A percentile compares a stretch with the other conserved stretches of the same genome.
These are phyloP conservation scores for Colletotrichum nymphaeae DNA, from an alignment of 2,329 filamentous ascomycete genomes.

Conservation along the genomic window DNA sequence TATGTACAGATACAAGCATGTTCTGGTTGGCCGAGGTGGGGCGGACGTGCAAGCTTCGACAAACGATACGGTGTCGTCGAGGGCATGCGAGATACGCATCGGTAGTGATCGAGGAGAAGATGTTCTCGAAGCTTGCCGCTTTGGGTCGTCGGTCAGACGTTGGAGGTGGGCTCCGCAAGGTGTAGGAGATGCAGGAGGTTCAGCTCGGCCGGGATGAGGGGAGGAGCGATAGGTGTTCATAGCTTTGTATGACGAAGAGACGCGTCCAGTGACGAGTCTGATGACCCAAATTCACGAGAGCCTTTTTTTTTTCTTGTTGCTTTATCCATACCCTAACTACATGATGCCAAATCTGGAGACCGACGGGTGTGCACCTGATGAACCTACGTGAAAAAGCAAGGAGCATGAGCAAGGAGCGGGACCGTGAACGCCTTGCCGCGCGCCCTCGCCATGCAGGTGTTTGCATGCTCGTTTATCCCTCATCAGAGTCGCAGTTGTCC, in stretches of 20 bases:
- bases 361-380: not conserved
- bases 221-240: not conserved
- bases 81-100: not conserved
- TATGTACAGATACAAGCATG: constrained; percentile 1
- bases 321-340: not conserved
- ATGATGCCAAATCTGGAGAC: not conserved
- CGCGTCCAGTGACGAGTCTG: constrained; percentile 6
- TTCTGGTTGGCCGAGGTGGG: not conserved
- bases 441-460: not conserved
- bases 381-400: not conserved
- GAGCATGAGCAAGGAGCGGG: not conserved
- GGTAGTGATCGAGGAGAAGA: not conserved
- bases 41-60: not conserved
- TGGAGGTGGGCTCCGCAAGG: not conserved
- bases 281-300: not conserved
- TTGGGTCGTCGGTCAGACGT: constrained; percentile 15
- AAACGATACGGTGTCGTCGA: constrained; percentile 7
- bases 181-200: constrained; percentile 3
- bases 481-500: not conserved
- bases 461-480: constrained; percentile 17
- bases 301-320: not conserved
- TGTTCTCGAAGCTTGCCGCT: constrained; percentile 25
- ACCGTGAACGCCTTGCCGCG: constrained; percentile 10
- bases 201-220: constrained; percentile 13
- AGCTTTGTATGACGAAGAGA: constrained; percentile 8